phyloP scores from a whole-genome alignment of 257 asterid genomes.

The Handroanthus guayacan region DNA sequence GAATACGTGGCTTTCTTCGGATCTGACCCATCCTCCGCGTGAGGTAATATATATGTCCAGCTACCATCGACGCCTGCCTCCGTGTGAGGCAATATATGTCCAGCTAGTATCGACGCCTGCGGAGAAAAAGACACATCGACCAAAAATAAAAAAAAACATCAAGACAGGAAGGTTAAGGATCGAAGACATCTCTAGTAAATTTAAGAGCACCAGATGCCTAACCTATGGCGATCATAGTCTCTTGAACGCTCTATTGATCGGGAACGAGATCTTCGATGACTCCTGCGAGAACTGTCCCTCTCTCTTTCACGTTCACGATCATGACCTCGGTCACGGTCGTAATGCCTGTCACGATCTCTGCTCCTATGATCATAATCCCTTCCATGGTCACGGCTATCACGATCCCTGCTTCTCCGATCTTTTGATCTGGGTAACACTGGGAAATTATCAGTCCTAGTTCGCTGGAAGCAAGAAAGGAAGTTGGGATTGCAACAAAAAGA shows the following conservation, averaged over 20 bases:
- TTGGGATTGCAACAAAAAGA: neutral
- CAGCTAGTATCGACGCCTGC: conserved; percentile 74
- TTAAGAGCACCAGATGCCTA: neutral
- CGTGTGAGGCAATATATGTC: neutral
- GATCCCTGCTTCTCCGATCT: conserved; percentile 60
- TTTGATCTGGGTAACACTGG: conserved; percentile 50
- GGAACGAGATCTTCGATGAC: conserved; percentile 68
- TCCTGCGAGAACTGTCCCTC: conserved; percentile 57
- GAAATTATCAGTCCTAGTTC: conserved; percentile 10
- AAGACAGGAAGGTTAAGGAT: neutral
- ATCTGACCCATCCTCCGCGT: conserved; percentile 4
- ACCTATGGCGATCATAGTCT: conserved; percentile 77
- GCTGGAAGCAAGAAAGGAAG: neutral
- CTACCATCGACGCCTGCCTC: conserved; percentile 72
- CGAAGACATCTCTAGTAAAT: neutral
- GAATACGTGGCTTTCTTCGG: neutral
- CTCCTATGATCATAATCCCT: conserved; percentile 57
- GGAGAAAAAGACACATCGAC: neutral
- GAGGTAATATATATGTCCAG: conserved; percentile 18
- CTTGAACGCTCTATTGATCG: conserved; percentile 66
- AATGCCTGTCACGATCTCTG: conserved; percentile 52
- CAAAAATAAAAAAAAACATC: neutral
- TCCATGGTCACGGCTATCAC: conserved; percentile 58
- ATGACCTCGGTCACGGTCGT: conserved; percentile 44
- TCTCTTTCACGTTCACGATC: conserved; percentile 61